These are phyloP conservation scores for Orbilia quercus DNA, from an alignment of 2,329 filamentous ascomycete genomes.

Conservation along the genomic window DNA sequence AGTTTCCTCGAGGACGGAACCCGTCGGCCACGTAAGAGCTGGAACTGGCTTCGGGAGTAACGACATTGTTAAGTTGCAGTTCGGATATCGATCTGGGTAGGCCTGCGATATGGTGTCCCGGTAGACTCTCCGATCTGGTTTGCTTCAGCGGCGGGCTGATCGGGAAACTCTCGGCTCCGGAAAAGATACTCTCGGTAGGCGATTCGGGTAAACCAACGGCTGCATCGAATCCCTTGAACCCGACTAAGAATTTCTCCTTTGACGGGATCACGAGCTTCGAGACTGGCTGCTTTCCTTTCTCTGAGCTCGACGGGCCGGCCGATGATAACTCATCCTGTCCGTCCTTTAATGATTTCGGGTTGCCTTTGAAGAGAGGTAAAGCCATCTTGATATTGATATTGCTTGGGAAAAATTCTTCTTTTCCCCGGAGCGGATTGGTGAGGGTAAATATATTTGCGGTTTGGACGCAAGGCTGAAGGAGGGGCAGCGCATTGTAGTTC, in stretches of 20 bases:
- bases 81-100: conserved; percentile 34
- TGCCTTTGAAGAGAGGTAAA: conserved; percentile 24
- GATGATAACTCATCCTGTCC: background rate
- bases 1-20: conserved; percentile 36
- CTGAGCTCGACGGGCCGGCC: conserved; percentile 17
- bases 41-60: background rate
- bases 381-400: conserved; percentile 55
- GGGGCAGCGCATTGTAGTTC: conserved; percentile 31
- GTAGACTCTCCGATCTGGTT: conserved; percentile 26
- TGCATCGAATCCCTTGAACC: conserved; percentile 47
- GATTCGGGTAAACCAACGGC: conserved; percentile 42
- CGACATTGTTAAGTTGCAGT: conserved; percentile 16
- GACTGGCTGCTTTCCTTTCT: conserved; percentile 23
- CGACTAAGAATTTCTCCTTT: conserved; percentile 46
- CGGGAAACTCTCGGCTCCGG: conserved; percentile 19
- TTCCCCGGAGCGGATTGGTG: conserved; percentile 13
- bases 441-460: conserved; percentile 42
- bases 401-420: conserved; percentile 27
- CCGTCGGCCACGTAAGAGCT: conserved; percentile 41
- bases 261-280: conserved; percentile 46
- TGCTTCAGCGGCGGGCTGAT: conserved; percentile 19
- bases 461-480: conserved; percentile 33
- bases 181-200: conserved; percentile 37
- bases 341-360: conserved; percentile 9
- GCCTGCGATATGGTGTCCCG: background rate